A percentile compares a stretch with the other conserved stretches of the same genome.
Conservation (phyloP, 2,329 filamentous ascomycete genomes). For the Trichoderma afroharzianum region DNA sequence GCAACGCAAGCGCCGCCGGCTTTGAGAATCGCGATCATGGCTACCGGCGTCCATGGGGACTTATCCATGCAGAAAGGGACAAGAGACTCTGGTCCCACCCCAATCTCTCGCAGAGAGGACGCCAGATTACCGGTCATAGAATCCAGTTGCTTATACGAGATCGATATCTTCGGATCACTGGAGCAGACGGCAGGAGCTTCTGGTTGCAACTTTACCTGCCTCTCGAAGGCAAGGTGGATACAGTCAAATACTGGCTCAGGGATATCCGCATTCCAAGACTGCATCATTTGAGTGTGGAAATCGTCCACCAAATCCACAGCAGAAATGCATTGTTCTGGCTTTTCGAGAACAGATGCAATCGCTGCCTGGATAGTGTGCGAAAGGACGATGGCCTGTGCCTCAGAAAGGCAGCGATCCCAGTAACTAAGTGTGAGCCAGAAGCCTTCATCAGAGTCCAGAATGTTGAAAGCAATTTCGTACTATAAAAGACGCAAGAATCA, state of each 20-base stretch:
- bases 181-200: not conserved
- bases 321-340: not conserved
- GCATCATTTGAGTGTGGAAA: not conserved
- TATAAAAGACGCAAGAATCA: not conserved
- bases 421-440: not conserved
- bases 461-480: not conserved
- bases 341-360: not conserved
- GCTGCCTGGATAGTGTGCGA: not conserved
- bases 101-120: not conserved
- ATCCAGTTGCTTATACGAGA: not conserved
- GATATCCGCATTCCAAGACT: not conserved
- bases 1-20: not conserved
- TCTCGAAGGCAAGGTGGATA: not conserved
- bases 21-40: not conserved
- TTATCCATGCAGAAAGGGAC: not conserved
- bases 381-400: not conserved
- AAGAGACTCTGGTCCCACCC: not conserved
- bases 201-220: not conserved
- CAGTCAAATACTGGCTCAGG: not conserved
- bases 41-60: not conserved
- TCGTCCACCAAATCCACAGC: not conserved
- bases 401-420: not conserved
- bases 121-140: not conserved
- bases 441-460: not conserved
- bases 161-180: not conserved